These are phyloP conservation scores for Stellera chamaejasme DNA, from an alignment of 345 rosid genomes.

Conservation along the genomic window DNA sequence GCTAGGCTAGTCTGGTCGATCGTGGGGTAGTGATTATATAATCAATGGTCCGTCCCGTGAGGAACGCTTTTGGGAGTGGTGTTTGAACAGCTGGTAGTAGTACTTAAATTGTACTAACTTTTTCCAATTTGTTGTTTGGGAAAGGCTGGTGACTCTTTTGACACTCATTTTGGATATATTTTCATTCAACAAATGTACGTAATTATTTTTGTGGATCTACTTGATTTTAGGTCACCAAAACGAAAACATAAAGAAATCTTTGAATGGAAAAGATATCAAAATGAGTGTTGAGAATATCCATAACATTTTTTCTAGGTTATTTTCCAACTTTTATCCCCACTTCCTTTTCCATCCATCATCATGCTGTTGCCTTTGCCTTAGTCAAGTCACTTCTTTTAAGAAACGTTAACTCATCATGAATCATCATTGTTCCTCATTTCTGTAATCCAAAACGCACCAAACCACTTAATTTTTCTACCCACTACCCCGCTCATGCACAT, in stretches of 20 bases:
- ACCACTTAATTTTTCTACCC: too few relatives aligned
- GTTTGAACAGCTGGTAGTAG: constrained; percentile 2
- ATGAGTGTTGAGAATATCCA: too few relatives aligned
- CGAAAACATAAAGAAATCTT: too few relatives aligned
- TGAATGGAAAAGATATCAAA: too few relatives aligned
- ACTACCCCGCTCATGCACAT: too few relatives aligned
- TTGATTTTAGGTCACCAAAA: too few relatives aligned
- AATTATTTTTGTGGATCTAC: too few relatives aligned
- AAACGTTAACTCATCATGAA: not conserved
- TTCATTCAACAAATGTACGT: too few relatives aligned
- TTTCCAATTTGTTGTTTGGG: too few relatives aligned
- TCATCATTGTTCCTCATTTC: not conserved
- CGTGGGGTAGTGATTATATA: constrained; percentile 24
- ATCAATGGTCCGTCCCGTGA: constrained; percentile 20
- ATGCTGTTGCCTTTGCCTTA: constrained; percentile 10
- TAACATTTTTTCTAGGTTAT: too few relatives aligned
- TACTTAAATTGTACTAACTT: not conserved
- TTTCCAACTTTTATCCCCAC: constrained; percentile 15
- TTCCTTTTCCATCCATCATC: constrained; percentile 2
- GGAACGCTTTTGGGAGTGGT: constrained; percentile 11
- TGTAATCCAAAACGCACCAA: not conserved
- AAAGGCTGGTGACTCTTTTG: too few relatives aligned
- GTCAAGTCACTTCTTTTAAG: constrained; percentile 52
- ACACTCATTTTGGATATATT: too few relatives aligned
- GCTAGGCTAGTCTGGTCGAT: not conserved